These are phyloP conservation scores for Antitrichia curtipendula DNA, from an alignment of 225 moss, liverwort and hornwort genomes.

Conservation along the genomic window DNA sequence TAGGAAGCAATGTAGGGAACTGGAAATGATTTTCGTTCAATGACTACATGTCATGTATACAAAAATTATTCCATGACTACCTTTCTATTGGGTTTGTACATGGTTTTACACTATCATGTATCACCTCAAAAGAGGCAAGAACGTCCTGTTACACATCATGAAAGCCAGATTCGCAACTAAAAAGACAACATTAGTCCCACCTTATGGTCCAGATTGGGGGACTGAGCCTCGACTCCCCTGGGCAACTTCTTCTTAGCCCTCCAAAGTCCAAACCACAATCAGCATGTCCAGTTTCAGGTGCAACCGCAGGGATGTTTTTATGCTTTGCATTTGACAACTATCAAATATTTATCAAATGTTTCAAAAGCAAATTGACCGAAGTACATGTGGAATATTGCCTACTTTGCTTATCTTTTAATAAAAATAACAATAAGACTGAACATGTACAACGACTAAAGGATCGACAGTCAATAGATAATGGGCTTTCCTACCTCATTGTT, in stretches of 20 bases:
- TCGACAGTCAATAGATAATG: not conserved
- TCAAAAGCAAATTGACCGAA: not conserved
- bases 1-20: no score
- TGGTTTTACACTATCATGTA: not conserved
- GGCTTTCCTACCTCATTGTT: not conserved
- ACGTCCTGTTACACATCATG: no score
- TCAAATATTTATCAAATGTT: not conserved
- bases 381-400: not conserved
- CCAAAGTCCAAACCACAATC: not conserved
- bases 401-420: not conserved
- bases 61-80: no score
- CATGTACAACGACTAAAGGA: not conserved
- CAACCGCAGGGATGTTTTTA: not conserved
- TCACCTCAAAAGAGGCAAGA: no score
- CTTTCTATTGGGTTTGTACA: no score
- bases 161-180: not conserved
- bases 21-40: no score
- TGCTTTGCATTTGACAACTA: not conserved
- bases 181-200: not conserved
- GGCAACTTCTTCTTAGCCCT: not conserved
- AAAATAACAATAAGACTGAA: not conserved
- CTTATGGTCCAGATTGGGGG: rapidly evolving
- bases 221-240: not conserved
- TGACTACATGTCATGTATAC: no score
- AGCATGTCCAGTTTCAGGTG: not conserved